Base-by-base conservation (phyloP, 306 rosid species). In the Pyrus pyrifolia region DNA sequence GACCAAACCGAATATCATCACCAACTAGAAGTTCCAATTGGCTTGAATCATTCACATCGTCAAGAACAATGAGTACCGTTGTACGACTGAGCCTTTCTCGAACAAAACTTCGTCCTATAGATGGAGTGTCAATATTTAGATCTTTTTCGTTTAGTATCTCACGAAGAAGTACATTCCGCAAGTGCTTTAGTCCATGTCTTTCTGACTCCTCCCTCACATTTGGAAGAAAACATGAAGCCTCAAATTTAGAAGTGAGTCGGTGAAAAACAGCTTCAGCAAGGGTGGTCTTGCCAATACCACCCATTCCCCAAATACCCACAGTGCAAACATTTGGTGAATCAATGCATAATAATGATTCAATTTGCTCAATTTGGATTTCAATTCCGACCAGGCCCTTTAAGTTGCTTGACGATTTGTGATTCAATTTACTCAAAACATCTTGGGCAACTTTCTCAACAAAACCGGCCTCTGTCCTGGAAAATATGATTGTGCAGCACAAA, bases 231-330 rank as follows among this genome's bases (percentile, higher is more conserved):
- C 60, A 55, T 4, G 22, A 3, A 18, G 59, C 59, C 21, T 53
- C 59, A 8, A 53, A 53, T 53, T 53, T 18, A 53, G 60, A 55
- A 21, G 60, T 6, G 60, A 55, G 60, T 55, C 60, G 60, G 4
- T 55, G 60, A 15, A 55, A 55, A 7, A 55, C 23, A 55, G 23
- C 25, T 19, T 55, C 60, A 55, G 60, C 60, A 55, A 55, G 60
- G 60, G 60, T 19, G 12, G 60, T 55, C 23, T 55, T 55, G n/a
- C 79, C 66, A 59, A 80, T 31, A 3, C 79, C 83, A 19, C 74
- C 64, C 70, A 80, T 73, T 1, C 82, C 82, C 82, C 78, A 79
- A 64, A 79, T 66, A 21, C 78, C 82, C 14, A 73, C 19, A 5
- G 52, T 72, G 2, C 74, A 46, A 2, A 65, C 62, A 58, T 67